These are phyloP conservation scores for Trypethelium eluteriae DNA, from an alignment of 495 filamentous ascomycete genomes.

Conservation along the genomic window DNA sequence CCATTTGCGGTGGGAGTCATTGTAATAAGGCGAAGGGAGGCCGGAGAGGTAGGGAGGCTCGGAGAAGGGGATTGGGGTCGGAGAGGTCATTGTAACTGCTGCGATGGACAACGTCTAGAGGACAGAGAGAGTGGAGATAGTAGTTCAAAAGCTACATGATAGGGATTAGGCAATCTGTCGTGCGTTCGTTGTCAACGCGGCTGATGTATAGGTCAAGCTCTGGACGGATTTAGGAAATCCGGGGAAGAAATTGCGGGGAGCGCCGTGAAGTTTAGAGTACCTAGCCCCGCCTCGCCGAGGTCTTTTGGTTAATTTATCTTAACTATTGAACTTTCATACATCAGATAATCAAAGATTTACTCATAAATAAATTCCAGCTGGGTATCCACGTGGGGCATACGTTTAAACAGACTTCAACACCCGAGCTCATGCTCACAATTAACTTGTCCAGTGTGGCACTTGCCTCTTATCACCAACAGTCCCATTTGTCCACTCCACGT, in stretches of 20 bases:
- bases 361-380: too few relatives aligned
- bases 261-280: too few relatives aligned
- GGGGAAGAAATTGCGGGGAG: too few relatives aligned
- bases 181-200: too few relatives aligned
- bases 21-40: conserved; percentile 64
- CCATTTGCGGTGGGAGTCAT: conserved; percentile 51
- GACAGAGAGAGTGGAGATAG: neutral
- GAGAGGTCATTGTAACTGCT: conserved; percentile 10
- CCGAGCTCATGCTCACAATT: neutral
- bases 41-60: conserved; percentile 65
- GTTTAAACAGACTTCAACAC: neutral
- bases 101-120: conserved; percentile 8
- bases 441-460: conserved; percentile 29
- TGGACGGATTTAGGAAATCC: too few relatives aligned
- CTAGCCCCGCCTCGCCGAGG: too few relatives aligned
- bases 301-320: too few relatives aligned
- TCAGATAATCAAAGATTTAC: too few relatives aligned
- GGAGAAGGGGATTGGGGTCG: conserved; percentile 54
- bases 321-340: too few relatives aligned
- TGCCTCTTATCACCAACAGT: conserved; percentile 25
- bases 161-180: too few relatives aligned
- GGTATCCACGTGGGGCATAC: too few relatives aligned
- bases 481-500: conserved; percentile 68
- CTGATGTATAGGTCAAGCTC: too few relatives aligned
- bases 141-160: neutral